phyloP scores from a whole-genome alignment of 1,284 basidiomycete genomes.

The Thecaphora frezii region DNA sequence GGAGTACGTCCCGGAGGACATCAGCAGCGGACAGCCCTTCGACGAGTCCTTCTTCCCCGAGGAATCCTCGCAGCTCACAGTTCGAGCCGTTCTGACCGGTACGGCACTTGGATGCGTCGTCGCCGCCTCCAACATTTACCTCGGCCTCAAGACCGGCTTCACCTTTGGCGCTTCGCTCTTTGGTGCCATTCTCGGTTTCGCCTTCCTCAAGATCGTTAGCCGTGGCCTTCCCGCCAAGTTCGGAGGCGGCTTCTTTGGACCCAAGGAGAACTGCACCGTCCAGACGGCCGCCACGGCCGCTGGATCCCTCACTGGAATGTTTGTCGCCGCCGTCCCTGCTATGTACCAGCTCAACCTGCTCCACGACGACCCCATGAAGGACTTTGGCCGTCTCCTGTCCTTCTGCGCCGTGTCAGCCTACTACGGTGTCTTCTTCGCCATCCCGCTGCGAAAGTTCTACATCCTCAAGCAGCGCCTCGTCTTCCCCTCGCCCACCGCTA shows the following conservation, averaged over 20 bases:
- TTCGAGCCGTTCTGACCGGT: slow-evolving; percentile 67
- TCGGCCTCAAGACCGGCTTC: slow-evolving; percentile 70
- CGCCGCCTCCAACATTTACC: slow-evolving; percentile 70
- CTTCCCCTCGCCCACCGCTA: slow-evolving; percentile 72
- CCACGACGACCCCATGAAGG: slow-evolving; percentile 25
- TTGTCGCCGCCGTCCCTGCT: slow-evolving; percentile 70
- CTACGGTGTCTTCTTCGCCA: slow-evolving; percentile 71
- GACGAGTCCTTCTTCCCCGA: slow-evolving; percentile 37
- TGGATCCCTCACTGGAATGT: slow-evolving; percentile 64
- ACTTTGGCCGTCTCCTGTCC: slow-evolving; percentile 61
- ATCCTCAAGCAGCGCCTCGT: slow-evolving; percentile 71
- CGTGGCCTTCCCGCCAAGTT: slow-evolving; percentile 64
- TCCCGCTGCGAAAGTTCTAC: slow-evolving; percentile 68
- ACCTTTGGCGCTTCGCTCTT: slow-evolving; percentile 69
- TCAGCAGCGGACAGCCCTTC: slow-evolving; percentile 31
- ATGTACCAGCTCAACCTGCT: slow-evolving; percentile 64
- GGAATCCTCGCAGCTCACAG: slow-evolving; percentile 27
- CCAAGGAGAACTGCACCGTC: slow-evolving; percentile 67
- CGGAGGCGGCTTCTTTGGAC: slow-evolving; percentile 69
- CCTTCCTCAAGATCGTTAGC: slow-evolving; percentile 68
- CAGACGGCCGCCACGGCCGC: slow-evolving; percentile 51
- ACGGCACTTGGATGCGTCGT: slow-evolving; percentile 67
- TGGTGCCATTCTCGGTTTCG: slow-evolving; percentile 70
- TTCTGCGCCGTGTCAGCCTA: slow-evolving; percentile 67
- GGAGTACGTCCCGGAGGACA: slow-evolving; percentile 29